Evolutionary conservation across 1,284 basidiomycete genomes (phyloP).

Genomic region (Meira miltonrushii): DNA sequence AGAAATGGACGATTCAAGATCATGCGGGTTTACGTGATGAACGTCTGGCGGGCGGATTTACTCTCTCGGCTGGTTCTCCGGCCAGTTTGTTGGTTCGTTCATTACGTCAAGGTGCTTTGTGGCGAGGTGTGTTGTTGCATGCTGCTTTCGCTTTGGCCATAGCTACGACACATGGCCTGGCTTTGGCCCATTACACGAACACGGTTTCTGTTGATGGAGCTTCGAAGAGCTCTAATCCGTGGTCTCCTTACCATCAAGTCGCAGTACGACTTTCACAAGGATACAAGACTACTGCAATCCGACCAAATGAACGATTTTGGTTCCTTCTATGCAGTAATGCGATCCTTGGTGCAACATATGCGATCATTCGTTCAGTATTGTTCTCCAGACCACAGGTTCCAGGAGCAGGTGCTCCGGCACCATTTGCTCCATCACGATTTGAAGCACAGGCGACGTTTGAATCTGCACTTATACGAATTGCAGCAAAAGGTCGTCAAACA

Average conservation of each 20-base stretch:
- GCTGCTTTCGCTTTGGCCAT: background rate
- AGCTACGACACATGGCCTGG: background rate
- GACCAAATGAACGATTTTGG: slow-evolving; percentile 7
- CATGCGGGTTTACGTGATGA: background rate
- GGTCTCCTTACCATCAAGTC: slow-evolving; percentile 6
- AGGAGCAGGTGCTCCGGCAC: background rate
- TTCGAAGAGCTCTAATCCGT: background rate
- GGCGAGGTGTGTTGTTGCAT: background rate
- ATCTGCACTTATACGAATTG: background rate
- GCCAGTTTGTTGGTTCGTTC: background rate
- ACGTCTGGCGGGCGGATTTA: background rate
- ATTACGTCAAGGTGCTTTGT: background rate
- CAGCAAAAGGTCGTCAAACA: background rate
- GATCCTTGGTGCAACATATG: slow-evolving; percentile 5
- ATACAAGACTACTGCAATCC: background rate
- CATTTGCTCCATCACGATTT: background rate
- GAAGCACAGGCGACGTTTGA: slow-evolving; percentile 6
- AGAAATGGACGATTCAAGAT: background rate
- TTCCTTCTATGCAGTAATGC: slow-evolving; percentile 3
- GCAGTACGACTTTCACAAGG: background rate
- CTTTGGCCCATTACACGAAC: background rate
- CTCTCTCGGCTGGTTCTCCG: background rate
- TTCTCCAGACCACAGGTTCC: background rate
- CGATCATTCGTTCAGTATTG: background rate
- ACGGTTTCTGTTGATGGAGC: background rate